These are phyloP conservation scores for Mycogone perniciosa DNA, from an alignment of 2,329 filamentous ascomycete genomes.

Conservation along the genomic window DNA sequence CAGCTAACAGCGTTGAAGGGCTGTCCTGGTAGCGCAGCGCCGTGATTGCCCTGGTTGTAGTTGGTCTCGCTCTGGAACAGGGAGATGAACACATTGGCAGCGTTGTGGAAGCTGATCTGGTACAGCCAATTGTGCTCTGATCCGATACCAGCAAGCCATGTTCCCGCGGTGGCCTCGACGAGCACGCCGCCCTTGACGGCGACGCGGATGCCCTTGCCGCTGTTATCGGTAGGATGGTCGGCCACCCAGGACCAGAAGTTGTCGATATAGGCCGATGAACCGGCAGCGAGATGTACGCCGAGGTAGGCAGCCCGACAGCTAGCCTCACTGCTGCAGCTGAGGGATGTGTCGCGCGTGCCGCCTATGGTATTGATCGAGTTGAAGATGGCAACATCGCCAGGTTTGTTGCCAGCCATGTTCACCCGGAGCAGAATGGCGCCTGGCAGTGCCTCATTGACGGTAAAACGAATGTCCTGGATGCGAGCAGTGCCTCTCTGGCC, in stretches of 20 bases:
- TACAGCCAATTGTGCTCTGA: conserved; percentile 13
- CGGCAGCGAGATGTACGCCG: conserved; percentile 9
- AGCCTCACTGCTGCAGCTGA: conserved; percentile 7
- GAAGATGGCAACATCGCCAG: conserved; percentile 11
- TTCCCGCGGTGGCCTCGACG: conserved; percentile 10
- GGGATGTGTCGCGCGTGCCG: conserved; percentile 9
- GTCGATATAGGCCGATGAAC: conserved; percentile 12
- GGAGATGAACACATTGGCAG: conserved; percentile 9
- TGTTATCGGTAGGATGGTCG: conserved; percentile 6
- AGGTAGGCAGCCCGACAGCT: conserved; percentile 11
- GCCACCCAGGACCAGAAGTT: conserved; percentile 14
- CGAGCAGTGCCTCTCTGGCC: conserved; percentile 7
- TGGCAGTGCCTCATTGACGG: conserved; percentile 7
- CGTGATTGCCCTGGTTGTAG: conserved; percentile 10
- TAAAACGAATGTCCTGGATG: conserved; percentile 11
- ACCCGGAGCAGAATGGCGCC: conserved; percentile 10
- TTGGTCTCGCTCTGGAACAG: conserved; percentile 13
- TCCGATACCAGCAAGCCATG: conserved; percentile 9
- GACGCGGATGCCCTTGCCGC: not conserved
- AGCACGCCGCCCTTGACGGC: conserved; percentile 11
- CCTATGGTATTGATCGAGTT: conserved; percentile 13
- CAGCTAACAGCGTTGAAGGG: conserved; percentile 4
- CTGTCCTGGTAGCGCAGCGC: conserved; percentile 2
- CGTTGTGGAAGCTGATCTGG: conserved; percentile 10
- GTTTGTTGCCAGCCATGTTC: conserved; percentile 11